Evolutionary conservation across 2,329 filamentous ascomycete genomes (phyloP).

Genomic region (Claviceps pusilla): DNA sequence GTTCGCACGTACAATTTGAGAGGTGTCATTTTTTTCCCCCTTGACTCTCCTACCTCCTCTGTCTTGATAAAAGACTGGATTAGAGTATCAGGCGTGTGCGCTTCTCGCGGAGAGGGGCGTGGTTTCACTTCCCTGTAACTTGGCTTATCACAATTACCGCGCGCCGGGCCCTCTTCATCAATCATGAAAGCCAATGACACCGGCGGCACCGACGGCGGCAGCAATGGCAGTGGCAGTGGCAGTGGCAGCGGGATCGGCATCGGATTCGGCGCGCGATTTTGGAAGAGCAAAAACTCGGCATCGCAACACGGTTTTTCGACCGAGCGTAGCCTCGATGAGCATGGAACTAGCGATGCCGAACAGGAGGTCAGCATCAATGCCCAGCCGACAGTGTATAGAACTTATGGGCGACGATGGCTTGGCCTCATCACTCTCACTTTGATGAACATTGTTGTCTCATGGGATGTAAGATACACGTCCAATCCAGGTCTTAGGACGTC

Average conservation of each 20-base stretch:
- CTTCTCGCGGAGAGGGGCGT: neutral
- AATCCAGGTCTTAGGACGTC: neutral
- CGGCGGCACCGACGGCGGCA: neutral
- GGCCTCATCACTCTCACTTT: slow-evolving; percentile 71
- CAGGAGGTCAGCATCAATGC: slow-evolving; percentile 10
- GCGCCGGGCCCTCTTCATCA: too few species aligned
- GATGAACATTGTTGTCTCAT: slow-evolving; percentile 84
- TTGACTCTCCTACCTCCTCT: neutral
- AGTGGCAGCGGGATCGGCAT: slow-evolving; percentile 1
- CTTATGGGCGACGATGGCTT: slow-evolving; percentile 79
- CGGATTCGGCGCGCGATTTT: slow-evolving; percentile 12
- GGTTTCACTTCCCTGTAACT: neutral
- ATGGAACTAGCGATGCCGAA: slow-evolving; percentile 9
- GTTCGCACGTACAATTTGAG: neutral
- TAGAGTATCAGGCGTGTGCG: neutral
- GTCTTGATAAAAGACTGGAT: neutral
- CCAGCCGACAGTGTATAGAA: slow-evolving; percentile 21
- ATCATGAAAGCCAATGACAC: neutral
- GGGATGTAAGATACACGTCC: slow-evolving; percentile 57
- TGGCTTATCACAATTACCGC: neutral
- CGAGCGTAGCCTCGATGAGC: slow-evolving; percentile 10
- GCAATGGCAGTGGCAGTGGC: neutral
- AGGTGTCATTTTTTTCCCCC: neutral
- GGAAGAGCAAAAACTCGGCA: slow-evolving; percentile 16
- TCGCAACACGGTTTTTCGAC: slow-evolving; percentile 15